These are phyloP conservation scores for Plasmodium inui DNA, from an alignment of 169 alveolate species.

Conservation along the genomic window DNA sequence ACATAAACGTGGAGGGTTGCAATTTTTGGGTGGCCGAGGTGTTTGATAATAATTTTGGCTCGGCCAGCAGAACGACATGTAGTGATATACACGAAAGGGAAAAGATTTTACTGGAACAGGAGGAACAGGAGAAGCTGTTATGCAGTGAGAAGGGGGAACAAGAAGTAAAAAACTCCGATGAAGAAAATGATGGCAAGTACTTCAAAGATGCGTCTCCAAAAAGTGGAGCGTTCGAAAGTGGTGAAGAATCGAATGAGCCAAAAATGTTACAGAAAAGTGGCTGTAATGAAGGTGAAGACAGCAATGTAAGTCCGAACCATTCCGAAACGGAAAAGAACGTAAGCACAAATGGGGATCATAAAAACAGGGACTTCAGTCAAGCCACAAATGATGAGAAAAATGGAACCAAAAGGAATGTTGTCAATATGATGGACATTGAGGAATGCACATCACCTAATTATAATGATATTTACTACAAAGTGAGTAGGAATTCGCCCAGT, in stretches of 20 bases:
- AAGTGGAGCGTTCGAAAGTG: conserved; percentile 19
- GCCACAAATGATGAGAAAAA: not conserved
- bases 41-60: conserved; percentile 74
- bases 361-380: not conserved
- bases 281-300: not conserved
- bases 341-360: not conserved
- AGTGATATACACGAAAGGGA: conserved; percentile 77
- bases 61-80: conserved; percentile 74
- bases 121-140: conserved; percentile 43
- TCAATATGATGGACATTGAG: not conserved
- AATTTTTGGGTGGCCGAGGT: conserved; percentile 93
- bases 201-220: conserved; percentile 22
- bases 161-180: conserved; percentile 1
- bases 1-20: conserved; percentile 84
- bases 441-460: not conserved
- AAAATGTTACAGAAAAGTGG: not conserved
- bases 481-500: not conserved
- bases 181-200: conserved; percentile 16
- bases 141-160: conserved; percentile 7
- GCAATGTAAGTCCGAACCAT: not conserved
- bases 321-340: not conserved
- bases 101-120: conserved; percentile 74
- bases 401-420: not conserved
- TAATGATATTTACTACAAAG: not conserved
- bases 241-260: not conserved